Base-by-base conservation (phyloP, 441 rosid genomes). In the Corymbia calophylla region DNA sequence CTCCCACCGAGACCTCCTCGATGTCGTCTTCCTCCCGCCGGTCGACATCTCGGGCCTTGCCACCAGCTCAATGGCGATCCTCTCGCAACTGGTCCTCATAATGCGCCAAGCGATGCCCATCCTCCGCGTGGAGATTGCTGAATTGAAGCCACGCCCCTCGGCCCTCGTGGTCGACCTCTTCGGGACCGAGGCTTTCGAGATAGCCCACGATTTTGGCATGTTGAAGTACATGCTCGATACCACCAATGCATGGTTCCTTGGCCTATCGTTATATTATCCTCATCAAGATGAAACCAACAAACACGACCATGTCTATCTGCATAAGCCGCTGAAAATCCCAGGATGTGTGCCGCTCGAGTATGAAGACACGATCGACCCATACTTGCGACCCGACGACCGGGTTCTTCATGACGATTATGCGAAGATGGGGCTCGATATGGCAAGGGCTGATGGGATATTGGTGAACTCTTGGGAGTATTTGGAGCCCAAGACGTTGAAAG, bases 101-200 rank as follows among this genome's bases (percentile, higher is more conserved):
- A 88, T 93, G 87, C 88, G 90, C 12, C 91, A 88, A 53, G 87
- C 91, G 10, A 47, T 94, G 87, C 92, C 92, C 5, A 44, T 39
- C 49, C 81, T 93, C 21, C 91, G 92, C 21, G 88, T 91, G 1
- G 88, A 92, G n/a, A 87, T 94, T 49, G 88, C 92, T 3, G 25
- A 32, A 31, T 87, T 91, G 91, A 49, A 91, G 53, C 73, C 77
- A 23, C 88, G 53, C 14, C 95, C 94, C 1, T 88, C 87, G 1
- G 95, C 93, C 16, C 90, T 96, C 31, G 55, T 97, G 0, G 93
- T 92, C 21, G 97, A 96, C 81, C 62, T 95, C 64, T 94, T 96
- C 14, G 94, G 96, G 31, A 94, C 95, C 6, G 94, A 93, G 86
- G 96, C 96, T 89, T 90, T 96, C 53, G 62, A 53, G 1, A 89